Base-by-base conservation (phyloP, 768 basidiomycete species). In the Termitomyces titanicus region DNA sequence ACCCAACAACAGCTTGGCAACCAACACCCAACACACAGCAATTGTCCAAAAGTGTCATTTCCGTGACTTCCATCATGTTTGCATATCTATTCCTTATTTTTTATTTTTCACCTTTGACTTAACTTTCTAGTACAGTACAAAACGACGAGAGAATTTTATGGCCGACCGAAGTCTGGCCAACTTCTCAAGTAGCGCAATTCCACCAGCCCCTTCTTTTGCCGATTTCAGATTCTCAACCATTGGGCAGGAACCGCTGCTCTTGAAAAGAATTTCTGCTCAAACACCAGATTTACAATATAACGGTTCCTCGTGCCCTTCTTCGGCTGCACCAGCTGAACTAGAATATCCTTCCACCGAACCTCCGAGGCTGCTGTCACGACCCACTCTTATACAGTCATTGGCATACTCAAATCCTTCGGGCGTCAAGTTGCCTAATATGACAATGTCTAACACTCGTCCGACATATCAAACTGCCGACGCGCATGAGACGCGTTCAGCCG, bases 191-290 rank as follows among this genome's bases (percentile, higher is more conserved):
- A 29, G 24, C 35, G n/a, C 44, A 13, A 47, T 58, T 15, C 56
- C 64, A 73, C 75, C 60, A 11, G 74, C 80, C 4, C 71, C 65
- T n/a, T 47, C 58, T 40, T 75, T 82, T 53, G 58, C 73, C n/a
- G 64, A 70, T 51, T 74, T 85, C 63, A 71, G 69, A 25, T 86
- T 85, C 63, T 66, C 59, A 11, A 75, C 67, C 4, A 86, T 87
- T 38, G 84, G 84, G 27, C 76, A 80, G 61, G 67, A 71, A 55
- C 83, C 84, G 0, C 68, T 71, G 13, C 69, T 86, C 18, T 71
- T 86, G 25, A 75, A 72, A 57, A 80, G 85, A 22, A 70, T 86
- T 34, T 74, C 78, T 31, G 63, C 65, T 37, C 63, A 37, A 37
- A 12, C 47, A 38, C n/a, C 70, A 22, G 66, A 67, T 40, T 44